These are phyloP conservation scores for Debaryomyces sp. DNA, from an alignment of 1,139 yeast genomes.

Conservation along the genomic window DNA sequence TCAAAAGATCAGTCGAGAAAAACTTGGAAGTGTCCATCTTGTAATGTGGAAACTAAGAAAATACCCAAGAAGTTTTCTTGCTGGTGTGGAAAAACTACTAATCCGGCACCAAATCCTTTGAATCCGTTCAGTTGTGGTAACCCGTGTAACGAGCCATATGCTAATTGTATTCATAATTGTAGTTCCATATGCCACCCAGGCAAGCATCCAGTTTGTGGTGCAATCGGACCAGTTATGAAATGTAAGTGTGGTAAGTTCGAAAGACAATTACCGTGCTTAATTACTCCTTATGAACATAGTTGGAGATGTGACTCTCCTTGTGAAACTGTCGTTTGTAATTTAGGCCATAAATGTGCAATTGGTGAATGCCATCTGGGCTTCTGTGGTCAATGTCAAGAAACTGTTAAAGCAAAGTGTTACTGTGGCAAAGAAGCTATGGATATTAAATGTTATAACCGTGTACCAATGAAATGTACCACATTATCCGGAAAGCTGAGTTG, in stretches of 20 bases:
- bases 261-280: conserved; percentile 70
- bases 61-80: conserved; percentile 72
- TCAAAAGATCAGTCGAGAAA: conserved; percentile 53
- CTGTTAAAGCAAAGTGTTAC: conserved; percentile 57
- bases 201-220: conserved; percentile 81
- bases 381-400: conserved; percentile 67
- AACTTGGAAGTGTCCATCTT: conserved; percentile 88
- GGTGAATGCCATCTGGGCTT: conserved; percentile 64
- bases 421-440: conserved; percentile 62
- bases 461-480: conserved; percentile 28
- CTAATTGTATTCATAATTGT: conserved; percentile 75
- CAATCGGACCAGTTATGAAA: conserved; percentile 66
- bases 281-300: conserved; percentile 67
- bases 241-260: conserved; percentile 77
- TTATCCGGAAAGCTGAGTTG: conserved; percentile 32
- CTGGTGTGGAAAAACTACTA: conserved; percentile 84
- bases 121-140: conserved; percentile 91
- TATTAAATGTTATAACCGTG: conserved; percentile 53
- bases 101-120: conserved; percentile 63
- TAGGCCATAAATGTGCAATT: conserved; percentile 58
- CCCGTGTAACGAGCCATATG: conserved; percentile 61
- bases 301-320: conserved; percentile 73
- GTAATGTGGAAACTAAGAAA: conserved; percentile 57
- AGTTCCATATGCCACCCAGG: conserved; percentile 85
- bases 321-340: conserved; percentile 62